Conservation (phyloP, 2,329 filamentous ascomycete genomes). For the Tolypocladium cylindrosporum region DNA sequence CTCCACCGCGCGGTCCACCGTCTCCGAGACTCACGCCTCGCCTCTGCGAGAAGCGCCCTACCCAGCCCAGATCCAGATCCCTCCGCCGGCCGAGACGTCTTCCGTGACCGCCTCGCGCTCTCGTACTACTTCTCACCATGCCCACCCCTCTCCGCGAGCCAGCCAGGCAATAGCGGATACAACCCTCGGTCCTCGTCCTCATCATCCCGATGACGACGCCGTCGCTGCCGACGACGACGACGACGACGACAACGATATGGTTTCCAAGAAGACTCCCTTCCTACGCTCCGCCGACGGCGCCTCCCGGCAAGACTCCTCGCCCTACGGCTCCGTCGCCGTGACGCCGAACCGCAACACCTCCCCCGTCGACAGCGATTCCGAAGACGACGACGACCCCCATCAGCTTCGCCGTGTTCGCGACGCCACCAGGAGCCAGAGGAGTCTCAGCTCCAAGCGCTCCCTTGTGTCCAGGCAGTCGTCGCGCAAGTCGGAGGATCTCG, state of each 20-base stretch:
- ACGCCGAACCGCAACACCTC: constrained; percentile 25
- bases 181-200: constrained; percentile 6
- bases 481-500: constrained; percentile 37
- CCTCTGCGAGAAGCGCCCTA: neutral
- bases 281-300: constrained; percentile 17
- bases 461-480: constrained; percentile 19
- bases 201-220: constrained; percentile 3
- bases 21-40: constrained; percentile 10
- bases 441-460: constrained; percentile 22
- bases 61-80: neutral
- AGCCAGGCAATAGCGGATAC: constrained; percentile 17
- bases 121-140: constrained; percentile 8
- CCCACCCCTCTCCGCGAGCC: constrained; percentile 6
- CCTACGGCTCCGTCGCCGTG: constrained; percentile 28
- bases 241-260: constrained; percentile 16
- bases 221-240: neutral
- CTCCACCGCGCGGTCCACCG: constrained; percentile 14
- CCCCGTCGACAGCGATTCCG: constrained; percentile 22
- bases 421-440: constrained; percentile 15
- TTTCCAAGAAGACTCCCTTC: constrained; percentile 26
- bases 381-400: constrained; percentile 18
- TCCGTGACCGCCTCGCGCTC: constrained; percentile 1
- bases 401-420: constrained; percentile 23
- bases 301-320: constrained; percentile 16
- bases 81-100: neutral